These are phyloP conservation scores for Aristolochia fimbriata DNA, from an alignment of 164 flowering plant species.

Conservation along the genomic window DNA sequence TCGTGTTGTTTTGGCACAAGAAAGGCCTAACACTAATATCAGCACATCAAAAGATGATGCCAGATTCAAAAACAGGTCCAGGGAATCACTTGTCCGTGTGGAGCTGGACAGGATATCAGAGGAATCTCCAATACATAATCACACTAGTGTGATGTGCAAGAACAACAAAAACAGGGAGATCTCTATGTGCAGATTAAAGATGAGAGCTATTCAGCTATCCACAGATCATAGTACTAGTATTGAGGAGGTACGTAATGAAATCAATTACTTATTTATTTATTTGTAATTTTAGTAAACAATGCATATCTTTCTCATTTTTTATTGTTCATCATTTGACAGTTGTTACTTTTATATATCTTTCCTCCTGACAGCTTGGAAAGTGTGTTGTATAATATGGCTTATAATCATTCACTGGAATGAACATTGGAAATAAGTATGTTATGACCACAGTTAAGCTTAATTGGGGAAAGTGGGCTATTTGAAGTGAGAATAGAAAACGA, in stretches of 20 bases:
- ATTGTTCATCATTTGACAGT: too few relatives aligned
- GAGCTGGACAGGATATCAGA: slow-evolving; percentile 59
- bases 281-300: too few relatives aligned
- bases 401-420: too few relatives aligned
- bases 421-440: too few relatives aligned
- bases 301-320: too few relatives aligned
- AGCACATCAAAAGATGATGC: slow-evolving; percentile 34
- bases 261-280: too few relatives aligned
- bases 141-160: slow-evolving; percentile 23
- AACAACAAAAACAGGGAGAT: slow-evolving; percentile 37
- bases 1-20: slow-evolving; percentile 56
- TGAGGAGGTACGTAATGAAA: slow-evolving; percentile 33
- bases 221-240: slow-evolving; percentile 59
- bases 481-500: too few relatives aligned
- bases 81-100: slow-evolving; percentile 47
- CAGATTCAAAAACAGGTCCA: slow-evolving; percentile 36
- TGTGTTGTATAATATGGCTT: too few relatives aligned
- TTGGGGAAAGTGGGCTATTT: too few relatives aligned
- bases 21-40: slow-evolving; percentile 32
- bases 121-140: slow-evolving; percentile 50
- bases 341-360: too few relatives aligned
- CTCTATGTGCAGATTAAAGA: slow-evolving; percentile 36
- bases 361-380: too few relatives aligned
- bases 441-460: too few relatives aligned
- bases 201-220: slow-evolving; percentile 58